phyloP scores from a whole-genome alignment of 352 stramenopile genomes.

The Albugo laibachii region DNA sequence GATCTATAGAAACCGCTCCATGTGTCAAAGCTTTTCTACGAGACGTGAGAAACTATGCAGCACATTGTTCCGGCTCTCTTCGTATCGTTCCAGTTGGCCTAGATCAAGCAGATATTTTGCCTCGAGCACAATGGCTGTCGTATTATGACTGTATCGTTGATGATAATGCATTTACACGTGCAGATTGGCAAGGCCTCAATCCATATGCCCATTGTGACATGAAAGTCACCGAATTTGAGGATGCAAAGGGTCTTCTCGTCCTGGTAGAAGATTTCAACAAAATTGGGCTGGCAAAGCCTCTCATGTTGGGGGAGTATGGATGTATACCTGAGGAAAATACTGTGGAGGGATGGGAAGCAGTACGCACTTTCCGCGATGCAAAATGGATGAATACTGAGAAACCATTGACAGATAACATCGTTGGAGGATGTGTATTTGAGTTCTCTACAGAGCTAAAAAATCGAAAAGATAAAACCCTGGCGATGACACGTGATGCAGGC shows the following conservation, averaged over 20 bases:
- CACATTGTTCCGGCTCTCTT: conserved; percentile 15
- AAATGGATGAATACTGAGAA: conserved; percentile 73
- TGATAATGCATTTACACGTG: conserved; percentile 23
- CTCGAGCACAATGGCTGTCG: conserved; percentile 31
- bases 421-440: conserved; percentile 65
- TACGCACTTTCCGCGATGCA: conserved; percentile 45
- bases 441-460: conserved; percentile 58
- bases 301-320: conserved; percentile 56
- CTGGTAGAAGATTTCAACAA: conserved; percentile 37
- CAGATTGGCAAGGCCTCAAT: conserved; percentile 38
- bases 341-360: conserved; percentile 33
- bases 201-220: conserved; percentile 52
- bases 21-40: conserved; percentile 55
- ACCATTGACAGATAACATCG: conserved; percentile 48
- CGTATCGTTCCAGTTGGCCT: conserved; percentile 48
- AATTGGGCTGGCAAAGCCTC: conserved; percentile 20
- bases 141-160: conserved; percentile 51
- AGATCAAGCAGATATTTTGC: conserved; percentile 45
- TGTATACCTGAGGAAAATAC: conserved; percentile 43
- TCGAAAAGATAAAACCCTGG: neutral
- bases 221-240: conserved; percentile 14
- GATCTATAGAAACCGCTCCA: conserved; percentile 22
- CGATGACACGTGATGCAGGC: conserved; percentile 14
- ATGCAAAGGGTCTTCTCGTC: conserved; percentile 24
- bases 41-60: conserved; percentile 28